Percentiles rank a stretch among this genome's conserved stretches.
Conservation (phyloP, 148 eudicot genomes). For the Rhododendron molle region DNA sequence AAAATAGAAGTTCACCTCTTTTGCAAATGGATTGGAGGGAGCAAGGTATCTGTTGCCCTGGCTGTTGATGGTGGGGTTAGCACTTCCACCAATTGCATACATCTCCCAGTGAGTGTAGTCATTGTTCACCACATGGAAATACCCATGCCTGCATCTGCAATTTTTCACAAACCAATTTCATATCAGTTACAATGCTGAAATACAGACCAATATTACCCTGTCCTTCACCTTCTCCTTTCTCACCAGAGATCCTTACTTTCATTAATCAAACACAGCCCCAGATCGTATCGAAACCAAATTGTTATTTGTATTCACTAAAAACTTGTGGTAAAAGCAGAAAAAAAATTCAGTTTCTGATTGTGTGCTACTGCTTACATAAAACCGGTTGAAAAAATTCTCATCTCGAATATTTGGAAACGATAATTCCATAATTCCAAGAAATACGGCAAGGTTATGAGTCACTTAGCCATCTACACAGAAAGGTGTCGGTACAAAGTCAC, state of each 20-base stretch:
- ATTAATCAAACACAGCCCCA: background rate
- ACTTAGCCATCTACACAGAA: no score
- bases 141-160: constrained; percentile 89
- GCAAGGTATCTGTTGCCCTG: constrained; percentile 93
- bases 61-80: constrained; percentile 84
- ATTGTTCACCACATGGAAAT: constrained; percentile 95
- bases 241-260: background rate
- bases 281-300: background rate
- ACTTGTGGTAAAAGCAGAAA: background rate
- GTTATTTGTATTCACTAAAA: background rate
- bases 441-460: no score
- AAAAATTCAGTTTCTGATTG: background rate
- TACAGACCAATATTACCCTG: background rate
- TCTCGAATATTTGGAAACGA: background rate
- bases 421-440: background rate
- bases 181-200: constrained; percentile 2
- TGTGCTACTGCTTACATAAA: background rate
- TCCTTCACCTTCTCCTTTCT: background rate
- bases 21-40: constrained; percentile 67
- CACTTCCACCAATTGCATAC: constrained; percentile 97
- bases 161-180: background rate
- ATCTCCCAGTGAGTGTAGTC: constrained; percentile 99
- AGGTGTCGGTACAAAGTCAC: no score
- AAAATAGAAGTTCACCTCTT: constrained; percentile 44
- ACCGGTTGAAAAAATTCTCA: background rate